These are phyloP conservation scores for Heritiera littoralis DNA, from an alignment of 345 rosid species.

Conservation along the genomic window DNA sequence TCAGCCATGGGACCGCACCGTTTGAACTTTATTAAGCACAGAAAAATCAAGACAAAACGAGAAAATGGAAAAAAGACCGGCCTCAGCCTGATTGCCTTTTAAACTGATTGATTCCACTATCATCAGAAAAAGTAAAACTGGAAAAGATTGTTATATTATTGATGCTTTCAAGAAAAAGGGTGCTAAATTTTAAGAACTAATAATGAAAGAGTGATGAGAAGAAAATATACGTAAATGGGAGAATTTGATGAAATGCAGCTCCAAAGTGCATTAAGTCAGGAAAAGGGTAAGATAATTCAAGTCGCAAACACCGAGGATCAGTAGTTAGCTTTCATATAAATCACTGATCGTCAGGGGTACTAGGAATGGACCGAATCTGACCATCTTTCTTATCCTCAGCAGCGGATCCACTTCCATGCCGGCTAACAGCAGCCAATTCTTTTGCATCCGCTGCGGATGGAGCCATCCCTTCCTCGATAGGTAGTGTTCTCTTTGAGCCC, in stretches of 20 bases:
- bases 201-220: background rate
- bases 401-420: constrained; percentile 40
- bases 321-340: background rate
- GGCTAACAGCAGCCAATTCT: constrained; percentile 49
- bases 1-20: background rate
- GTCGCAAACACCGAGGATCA: background rate
- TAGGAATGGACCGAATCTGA: constrained; percentile 34
- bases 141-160: background rate
- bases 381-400: constrained; percentile 55
- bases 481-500: constrained; percentile 85
- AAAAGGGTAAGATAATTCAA: background rate
- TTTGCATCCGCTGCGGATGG: constrained; percentile 39
- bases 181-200: background rate
- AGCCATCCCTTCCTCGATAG: constrained; percentile 64
- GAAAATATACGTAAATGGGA: background rate
- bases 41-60: background rate
- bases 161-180: background rate
- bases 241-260: background rate
- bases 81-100: background rate
- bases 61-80: background rate
- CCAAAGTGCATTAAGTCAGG: background rate
- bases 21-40: background rate
- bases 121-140: background rate
- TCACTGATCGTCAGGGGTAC: constrained; percentile 37
- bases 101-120: background rate